Percentiles rank a stretch among this genome's conserved stretches.
Evolutionary conservation across 2,329 filamentous ascomycete genomes (phyloP).

Genomic region (Capronia coronata): DNA sequence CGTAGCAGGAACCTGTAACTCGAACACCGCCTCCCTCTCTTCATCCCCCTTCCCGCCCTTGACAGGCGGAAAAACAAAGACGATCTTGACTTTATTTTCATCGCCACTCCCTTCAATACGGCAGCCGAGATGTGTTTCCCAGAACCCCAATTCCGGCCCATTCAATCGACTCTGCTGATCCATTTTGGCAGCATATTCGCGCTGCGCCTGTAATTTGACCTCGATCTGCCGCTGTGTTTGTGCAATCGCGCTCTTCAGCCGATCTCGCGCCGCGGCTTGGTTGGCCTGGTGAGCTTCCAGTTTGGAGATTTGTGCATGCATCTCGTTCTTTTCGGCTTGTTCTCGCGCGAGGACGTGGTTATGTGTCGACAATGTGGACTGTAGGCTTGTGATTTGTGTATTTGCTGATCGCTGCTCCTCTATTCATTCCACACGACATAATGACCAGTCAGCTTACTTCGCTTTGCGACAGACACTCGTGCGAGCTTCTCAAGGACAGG

Average conservation of each 20-base stretch:
- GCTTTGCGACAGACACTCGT: too few species aligned
- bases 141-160: slow-evolving; percentile 88
- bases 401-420: slow-evolving; percentile 65
- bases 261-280: slow-evolving; percentile 50
- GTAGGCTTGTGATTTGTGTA: slow-evolving; percentile 65
- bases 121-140: slow-evolving; percentile 84
- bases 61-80: slow-evolving; percentile 81
- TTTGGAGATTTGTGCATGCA: slow-evolving; percentile 54
- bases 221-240: slow-evolving; percentile 43
- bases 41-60: slow-evolving; percentile 34
- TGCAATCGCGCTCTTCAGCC: slow-evolving; percentile 51
- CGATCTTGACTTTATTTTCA: slow-evolving; percentile 80
- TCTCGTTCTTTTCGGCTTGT: slow-evolving; percentile 53
- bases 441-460: too few species aligned
- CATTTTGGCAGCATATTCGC: slow-evolving; percentile 57
- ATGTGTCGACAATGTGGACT: slow-evolving; percentile 35
- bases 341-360: slow-evolving; percentile 22
- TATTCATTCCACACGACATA: too few species aligned
- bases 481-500: too few species aligned
- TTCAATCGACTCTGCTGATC: slow-evolving; percentile 84
- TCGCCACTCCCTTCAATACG: slow-evolving; percentile 81
- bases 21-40: slow-evolving; percentile 86
- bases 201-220: slow-evolving; percentile 42
- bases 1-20: slow-evolving; percentile 59
- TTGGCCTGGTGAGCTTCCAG: slow-evolving; percentile 52